Evolutionary conservation across 352 stramenopile genomes (phyloP), one percentile per base, ranked within the genome.

Genomic region (Phytophthora brassicae): DNA sequence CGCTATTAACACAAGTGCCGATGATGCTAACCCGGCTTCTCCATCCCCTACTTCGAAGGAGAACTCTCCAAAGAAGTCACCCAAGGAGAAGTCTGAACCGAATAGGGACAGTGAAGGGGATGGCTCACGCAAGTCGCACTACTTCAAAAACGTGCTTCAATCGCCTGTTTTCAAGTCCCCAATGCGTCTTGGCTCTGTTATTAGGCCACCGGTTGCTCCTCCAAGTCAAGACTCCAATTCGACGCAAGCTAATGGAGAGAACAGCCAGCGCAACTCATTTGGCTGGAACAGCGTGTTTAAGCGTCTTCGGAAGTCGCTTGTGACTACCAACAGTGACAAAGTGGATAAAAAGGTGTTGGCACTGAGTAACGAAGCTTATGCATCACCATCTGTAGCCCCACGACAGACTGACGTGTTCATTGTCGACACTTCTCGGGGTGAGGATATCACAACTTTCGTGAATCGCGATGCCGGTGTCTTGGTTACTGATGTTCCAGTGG

Each of bases 131-230:
- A 93, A 90, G 60, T 95, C 84, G 24, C 74, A 87, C 46, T 95
- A 94, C 72, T 86, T 95, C 51, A 92, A 92, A 66, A 87, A 90
- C 36, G 85, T 95, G 44, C 66, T 95, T 24, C 83, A 92, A 60
- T 91, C 86, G 6, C 86, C 86, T 24, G 84, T 92, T 45, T 92
- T 93, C 60, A 89, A 90, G 59, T 79, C 76, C 8, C 79, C 84
- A 14, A 92, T 92, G 77, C 79, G 82, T 12, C 64, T 92, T 4
- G 82, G 85, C 3, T 88, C 82, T 0, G 79, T 94, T 44, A 94
- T 94, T 66, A 86, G 87, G 60, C 60, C 77, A 13, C 65, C 77
- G 16, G 70, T 76, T 12, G 68, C 73, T 16, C 71, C 77, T 17
- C 53, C 62, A 11, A 60, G 36, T 38, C 57, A 81, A 16, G 60